A percentile compares a stretch with the other conserved stretches of the same genome.
These are phyloP conservation scores for Nyctanthes arbortristis DNA, from an alignment of 257 asterid genomes.

Conservation along the genomic window DNA sequence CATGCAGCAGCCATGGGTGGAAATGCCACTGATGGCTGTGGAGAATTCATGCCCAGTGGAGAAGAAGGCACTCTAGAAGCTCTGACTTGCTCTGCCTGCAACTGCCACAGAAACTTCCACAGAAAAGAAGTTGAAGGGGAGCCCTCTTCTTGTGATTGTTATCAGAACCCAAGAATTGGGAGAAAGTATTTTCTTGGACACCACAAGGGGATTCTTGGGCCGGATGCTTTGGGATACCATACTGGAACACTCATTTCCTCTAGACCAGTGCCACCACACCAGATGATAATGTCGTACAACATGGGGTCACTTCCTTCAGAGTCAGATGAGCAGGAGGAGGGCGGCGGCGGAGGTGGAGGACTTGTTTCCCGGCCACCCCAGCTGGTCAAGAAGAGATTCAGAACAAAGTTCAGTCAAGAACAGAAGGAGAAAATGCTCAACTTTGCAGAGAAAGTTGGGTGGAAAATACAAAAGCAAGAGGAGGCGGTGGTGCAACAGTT, in stretches of 20 bases:
- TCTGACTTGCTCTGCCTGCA: conserved; percentile 84
- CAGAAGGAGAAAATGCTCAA: conserved; percentile 87
- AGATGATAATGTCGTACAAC: conserved; percentile 66
- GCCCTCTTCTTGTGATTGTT: conserved; percentile 31
- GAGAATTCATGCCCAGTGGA: conserved; percentile 93
- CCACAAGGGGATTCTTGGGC: conserved; percentile 29
- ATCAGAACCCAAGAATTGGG: conserved; percentile 39
- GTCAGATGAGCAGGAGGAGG: conserved; percentile 60
- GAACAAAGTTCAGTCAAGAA: conserved; percentile 78
- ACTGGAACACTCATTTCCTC: conserved; percentile 30
- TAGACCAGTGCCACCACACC: conserved; percentile 47
- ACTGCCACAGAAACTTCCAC: conserved; percentile 89
- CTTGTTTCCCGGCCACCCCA: conserved; percentile 34
- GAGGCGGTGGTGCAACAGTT: conserved; percentile 77
- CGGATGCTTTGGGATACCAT: conserved; percentile 34
- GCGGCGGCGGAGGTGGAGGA: conserved; percentile 31
- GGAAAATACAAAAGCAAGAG: conserved; percentile 89
- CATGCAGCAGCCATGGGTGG: conserved; percentile 97
- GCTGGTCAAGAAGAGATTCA: conserved; percentile 66
- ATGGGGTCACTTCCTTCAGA: conserved; percentile 48
- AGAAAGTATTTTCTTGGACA: conserved; percentile 52
- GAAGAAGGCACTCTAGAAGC: conserved; percentile 79
- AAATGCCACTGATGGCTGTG: conserved; percentile 89
- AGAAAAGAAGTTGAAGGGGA: conserved; percentile 75
- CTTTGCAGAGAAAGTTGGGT: conserved; percentile 87